Evolutionary conservation across 2,329 filamentous ascomycete genomes (phyloP).

Genomic region (Thyridium curvatum): DNA sequence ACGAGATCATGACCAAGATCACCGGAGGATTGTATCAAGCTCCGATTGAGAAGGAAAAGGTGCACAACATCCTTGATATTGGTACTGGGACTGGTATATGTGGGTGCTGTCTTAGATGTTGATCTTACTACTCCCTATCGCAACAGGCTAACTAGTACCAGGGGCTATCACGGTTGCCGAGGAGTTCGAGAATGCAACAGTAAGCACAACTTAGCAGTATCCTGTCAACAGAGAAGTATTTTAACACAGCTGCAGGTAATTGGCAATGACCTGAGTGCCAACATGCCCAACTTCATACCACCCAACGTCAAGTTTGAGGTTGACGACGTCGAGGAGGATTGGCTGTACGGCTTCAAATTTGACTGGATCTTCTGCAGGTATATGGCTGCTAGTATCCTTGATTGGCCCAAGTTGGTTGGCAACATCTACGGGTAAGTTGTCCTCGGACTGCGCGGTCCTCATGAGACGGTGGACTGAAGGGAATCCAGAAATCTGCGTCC

Average conservation of each 20-base stretch:
- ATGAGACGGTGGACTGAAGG: too few relatives aligned
- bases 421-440: constrained; percentile 5
- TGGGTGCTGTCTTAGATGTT: constrained; percentile 3
- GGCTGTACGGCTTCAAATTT: constrained; percentile 10
- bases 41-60: neutral
- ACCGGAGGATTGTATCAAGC: constrained; percentile 3
- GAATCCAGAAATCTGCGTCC: constrained; percentile 11
- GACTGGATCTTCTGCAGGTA: constrained; percentile 10
- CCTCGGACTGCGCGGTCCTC: too few relatives aligned
- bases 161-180: neutral
- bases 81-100: constrained; percentile 4
- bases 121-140: neutral
- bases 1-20: constrained; percentile 4
- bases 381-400: constrained; percentile 9
- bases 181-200: neutral
- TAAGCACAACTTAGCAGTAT: neutral
- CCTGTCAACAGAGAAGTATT: neutral
- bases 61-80: constrained; percentile 1
- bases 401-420: constrained; percentile 11
- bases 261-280: constrained; percentile 14
- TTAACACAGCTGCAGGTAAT: constrained; percentile 4
- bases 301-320: constrained; percentile 14
- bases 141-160: neutral
- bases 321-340: constrained; percentile 13
- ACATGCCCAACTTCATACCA: constrained; percentile 12